Percentiles rank a stretch among this genome's conserved stretches.
Evolutionary conservation across 768 basidiomycete species (phyloP).

Genomic region (Pluteus cervinus): DNA sequence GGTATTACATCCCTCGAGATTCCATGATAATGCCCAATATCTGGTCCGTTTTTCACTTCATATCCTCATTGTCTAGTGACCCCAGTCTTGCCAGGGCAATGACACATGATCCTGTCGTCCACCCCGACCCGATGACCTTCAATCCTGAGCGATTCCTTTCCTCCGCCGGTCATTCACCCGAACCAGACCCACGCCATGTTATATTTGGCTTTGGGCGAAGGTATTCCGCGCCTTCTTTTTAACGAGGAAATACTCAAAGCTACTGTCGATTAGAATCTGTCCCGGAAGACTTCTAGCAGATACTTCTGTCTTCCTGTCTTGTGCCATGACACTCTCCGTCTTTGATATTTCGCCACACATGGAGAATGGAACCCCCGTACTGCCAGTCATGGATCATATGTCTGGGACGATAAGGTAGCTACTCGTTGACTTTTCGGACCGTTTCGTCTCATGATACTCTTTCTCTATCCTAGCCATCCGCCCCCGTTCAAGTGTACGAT

Average conservation of each 20-base stretch:
- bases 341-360: constrained; percentile 30
- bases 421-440: not conserved
- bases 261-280: constrained; percentile 9
- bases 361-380: constrained; percentile 20
- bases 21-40: constrained; percentile 27
- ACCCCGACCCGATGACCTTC: constrained; percentile 38
- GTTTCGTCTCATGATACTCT: not conserved
- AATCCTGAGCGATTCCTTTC: constrained; percentile 41
- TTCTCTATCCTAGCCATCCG: constrained; percentile 15
- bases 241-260: too few species aligned
- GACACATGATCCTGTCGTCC: constrained; percentile 33
- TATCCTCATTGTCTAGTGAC: not conserved
- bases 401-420: constrained; percentile 40
- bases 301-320: constrained; percentile 33
- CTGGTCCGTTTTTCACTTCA: constrained; percentile 15
- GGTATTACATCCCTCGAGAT: constrained; percentile 40
- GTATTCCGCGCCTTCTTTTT: constrained; percentile 6
- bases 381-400: constrained; percentile 33
- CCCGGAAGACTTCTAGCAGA: constrained; percentile 29
- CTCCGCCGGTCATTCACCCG: constrained; percentile 27
- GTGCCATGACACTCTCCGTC: constrained; percentile 34
- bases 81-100: constrained; percentile 26
- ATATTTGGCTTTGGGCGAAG: constrained; percentile 55
- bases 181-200: constrained; percentile 35
- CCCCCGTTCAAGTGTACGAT: constrained; percentile 20